Evolutionary conservation across 2,329 filamentous ascomycete species (phyloP).

Genomic region (Apiospora koreana): DNA sequence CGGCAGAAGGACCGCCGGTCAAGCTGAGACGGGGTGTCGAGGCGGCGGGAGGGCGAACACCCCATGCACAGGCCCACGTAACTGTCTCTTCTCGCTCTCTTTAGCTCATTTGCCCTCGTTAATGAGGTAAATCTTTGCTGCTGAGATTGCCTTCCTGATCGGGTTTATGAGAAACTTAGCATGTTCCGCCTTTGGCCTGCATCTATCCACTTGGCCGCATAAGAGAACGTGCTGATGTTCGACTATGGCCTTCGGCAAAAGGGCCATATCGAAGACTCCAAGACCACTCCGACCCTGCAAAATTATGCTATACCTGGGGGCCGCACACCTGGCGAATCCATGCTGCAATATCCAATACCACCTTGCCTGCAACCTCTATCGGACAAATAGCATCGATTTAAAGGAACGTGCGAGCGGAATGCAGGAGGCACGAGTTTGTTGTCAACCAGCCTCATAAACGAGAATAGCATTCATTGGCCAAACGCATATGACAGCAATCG

Average conservation of each 20-base stretch:
- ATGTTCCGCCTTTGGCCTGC: constrained; percentile 1
- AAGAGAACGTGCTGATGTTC: background rate
- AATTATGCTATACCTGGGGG: background rate
- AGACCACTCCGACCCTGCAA: background rate
- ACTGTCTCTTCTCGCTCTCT: background rate
- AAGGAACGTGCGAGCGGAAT: background rate
- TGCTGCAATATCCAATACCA: background rate
- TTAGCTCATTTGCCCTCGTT: background rate
- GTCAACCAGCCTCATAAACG: background rate
- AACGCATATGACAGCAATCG: background rate
- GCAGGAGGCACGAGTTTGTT: background rate
- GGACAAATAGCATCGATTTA: background rate
- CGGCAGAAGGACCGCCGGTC: background rate
- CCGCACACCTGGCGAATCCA: background rate
- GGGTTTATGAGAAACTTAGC: background rate
- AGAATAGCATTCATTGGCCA: background rate
- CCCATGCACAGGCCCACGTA: background rate
- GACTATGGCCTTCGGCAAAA: background rate
- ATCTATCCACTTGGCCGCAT: constrained; percentile 7
- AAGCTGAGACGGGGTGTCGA: background rate
- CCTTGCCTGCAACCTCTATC: background rate
- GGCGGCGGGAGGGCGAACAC: background rate
- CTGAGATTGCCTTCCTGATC: constrained; percentile 3
- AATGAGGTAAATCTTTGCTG: background rate
- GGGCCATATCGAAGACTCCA: background rate